Evolutionary conservation across 768 basidiomycete genomes (phyloP).

Genomic region (Strobilomyces confusus): DNA sequence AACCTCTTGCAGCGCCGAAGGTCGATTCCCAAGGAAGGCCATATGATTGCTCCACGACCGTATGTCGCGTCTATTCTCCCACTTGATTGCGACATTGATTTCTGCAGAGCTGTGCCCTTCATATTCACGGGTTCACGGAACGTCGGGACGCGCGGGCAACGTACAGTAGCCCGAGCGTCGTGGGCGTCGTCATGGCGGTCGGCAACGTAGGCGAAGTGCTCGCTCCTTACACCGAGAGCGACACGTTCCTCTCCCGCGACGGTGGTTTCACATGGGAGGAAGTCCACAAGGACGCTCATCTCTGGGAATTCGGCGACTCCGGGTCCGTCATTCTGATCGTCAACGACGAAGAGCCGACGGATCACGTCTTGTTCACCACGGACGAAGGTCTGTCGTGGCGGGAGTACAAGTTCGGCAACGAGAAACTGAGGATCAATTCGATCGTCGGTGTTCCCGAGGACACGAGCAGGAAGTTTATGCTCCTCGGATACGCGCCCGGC

Average conservation of each 20-base stretch:
- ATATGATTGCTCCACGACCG: slow-evolving; percentile 70
- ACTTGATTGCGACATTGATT: background rate
- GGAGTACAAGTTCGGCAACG: slow-evolving; percentile 75
- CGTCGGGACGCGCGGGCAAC: slow-evolving; percentile 87
- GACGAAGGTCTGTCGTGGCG: slow-evolving; percentile 88
- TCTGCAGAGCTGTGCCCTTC: slow-evolving; percentile 73
- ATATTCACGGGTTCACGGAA: slow-evolving; percentile 96
- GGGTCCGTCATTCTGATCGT: slow-evolving; percentile 91
- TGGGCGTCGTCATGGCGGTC: slow-evolving; percentile 92
- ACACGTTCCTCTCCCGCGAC: slow-evolving; percentile 95
- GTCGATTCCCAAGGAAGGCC: slow-evolving; percentile 67
- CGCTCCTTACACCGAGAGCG: slow-evolving; percentile 76
- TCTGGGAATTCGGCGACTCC: slow-evolving; percentile 98
- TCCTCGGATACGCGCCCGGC: slow-evolving; percentile 63
- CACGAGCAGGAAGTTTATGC: slow-evolving; percentile 86
- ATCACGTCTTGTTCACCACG: slow-evolving; percentile 83
- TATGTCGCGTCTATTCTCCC: slow-evolving; percentile 29
- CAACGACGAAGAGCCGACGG: slow-evolving; percentile 92
- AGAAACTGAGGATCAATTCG: slow-evolving; percentile 65
- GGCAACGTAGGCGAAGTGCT: slow-evolving; percentile 91
- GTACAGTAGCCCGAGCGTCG: slow-evolving; percentile 87
- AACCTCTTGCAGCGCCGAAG: slow-evolving; percentile 68
- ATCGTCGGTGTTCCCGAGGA: slow-evolving; percentile 90
- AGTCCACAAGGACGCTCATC: slow-evolving; percentile 94
- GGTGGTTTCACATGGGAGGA: slow-evolving; percentile 98